Percentiles rank a stretch among this genome's conserved stretches.
phyloP scores from a whole-genome alignment of 2,329 filamentous ascomycete species.

The Exophiala lecanii-corni region DNA sequence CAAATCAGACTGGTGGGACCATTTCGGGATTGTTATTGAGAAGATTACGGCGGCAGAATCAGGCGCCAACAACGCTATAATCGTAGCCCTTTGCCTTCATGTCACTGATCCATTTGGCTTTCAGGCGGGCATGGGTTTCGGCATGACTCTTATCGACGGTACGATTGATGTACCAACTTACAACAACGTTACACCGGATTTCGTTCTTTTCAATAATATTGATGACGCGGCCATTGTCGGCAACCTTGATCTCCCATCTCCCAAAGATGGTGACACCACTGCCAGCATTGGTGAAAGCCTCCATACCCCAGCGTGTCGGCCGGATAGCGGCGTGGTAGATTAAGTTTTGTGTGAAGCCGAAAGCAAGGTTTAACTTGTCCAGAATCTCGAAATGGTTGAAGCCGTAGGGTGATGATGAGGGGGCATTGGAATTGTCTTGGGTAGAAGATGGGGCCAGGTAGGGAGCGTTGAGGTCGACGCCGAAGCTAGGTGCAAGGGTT shows the following conservation, averaged over 20 bases:
- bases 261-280: constrained; percentile 23
- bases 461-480: constrained; percentile 4
- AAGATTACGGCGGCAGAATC: no score
- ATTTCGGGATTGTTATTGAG: no score
- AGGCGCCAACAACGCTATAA: no score
- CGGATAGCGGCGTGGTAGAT: constrained; percentile 18
- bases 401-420: background rate
- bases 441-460: constrained; percentile 5
- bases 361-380: constrained; percentile 20
- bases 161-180: constrained; percentile 22
- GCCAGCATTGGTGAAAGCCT: constrained; percentile 24
- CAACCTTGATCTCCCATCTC: constrained; percentile 12
- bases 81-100: constrained; percentile 15
- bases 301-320: constrained; percentile 17
- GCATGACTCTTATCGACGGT: constrained; percentile 21
- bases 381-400: constrained; percentile 25
- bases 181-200: constrained; percentile 15
- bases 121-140: constrained; percentile 16
- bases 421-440: background rate
- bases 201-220: constrained; percentile 21
- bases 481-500: constrained; percentile 8
- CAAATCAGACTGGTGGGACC: no score
- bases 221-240: constrained; percentile 8
- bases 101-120: constrained; percentile 17
- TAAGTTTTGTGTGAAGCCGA: constrained; percentile 17